Base-by-base conservation (phyloP, 768 basidiomycete genomes). In the Leccinum barrowsii region DNA sequence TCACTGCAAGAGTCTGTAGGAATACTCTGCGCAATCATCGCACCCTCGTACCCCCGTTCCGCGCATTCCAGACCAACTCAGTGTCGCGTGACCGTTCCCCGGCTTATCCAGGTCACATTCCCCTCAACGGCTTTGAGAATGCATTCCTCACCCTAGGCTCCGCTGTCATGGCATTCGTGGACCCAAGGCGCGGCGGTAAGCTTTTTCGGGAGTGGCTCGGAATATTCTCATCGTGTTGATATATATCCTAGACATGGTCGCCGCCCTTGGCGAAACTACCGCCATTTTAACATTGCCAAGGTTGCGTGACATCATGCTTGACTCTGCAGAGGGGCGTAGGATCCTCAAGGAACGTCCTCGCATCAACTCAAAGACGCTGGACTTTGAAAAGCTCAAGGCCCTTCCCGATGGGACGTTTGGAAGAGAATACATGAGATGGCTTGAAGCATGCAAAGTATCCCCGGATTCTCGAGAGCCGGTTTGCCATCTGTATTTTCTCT, bases 401-500 rank as follows among this genome's bases (percentile, higher is more conserved):
- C 80, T 90, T 50, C 85, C 87, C 1, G 85, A 90, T 55, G 90
- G 90, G 4, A 90, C 92, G 2, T 86, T 98, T 65, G 97, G 95
- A 8, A 75, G 83, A 59, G 85, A 90, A 48, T 99, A 98, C 70
- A 79, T 86, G 46, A 88, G 86, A 53, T 99, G 96, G 97, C 80
- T 98, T 3, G 85, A 91, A 63, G 78, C 87, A 35, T 92, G 90
- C 73, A 85, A 87, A 3, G 89, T 98, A 15, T 94, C 90, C 2
- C 97, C 97, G 7, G 97, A 99, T 73, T 94, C 95, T 28, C 78
- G 97, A 60, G 90, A 90, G 65, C 90, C 92, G 3, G 96, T 98
- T 58, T 60, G 85, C 65, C 8, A 28, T 44, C 30, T 37, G 22
- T 55, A n/a, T 32, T 12, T 11, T 28, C 10, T 15, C 52, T 46